Base-by-base conservation (phyloP, 2,329 filamentous ascomycete genomes). In the Beauveria rudraprayagi region DNA sequence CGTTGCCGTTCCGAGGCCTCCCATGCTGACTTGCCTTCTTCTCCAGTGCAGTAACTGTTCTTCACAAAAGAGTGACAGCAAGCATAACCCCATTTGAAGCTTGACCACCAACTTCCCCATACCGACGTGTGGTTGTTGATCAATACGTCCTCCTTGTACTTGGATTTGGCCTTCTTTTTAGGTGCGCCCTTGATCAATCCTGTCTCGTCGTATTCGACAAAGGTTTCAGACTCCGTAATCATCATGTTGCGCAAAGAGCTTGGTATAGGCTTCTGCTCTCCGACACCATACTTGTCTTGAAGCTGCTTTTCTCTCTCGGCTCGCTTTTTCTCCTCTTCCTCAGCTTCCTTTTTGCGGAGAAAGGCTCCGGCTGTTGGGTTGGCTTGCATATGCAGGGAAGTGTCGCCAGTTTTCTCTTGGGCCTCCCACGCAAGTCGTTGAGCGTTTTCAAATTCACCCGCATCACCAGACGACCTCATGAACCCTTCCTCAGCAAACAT, bases 41-140 rank as follows among this genome's bases (percentile, higher is more conserved):
- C 91, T 28, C 94, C 94, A 0, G 93, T 97, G 73, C 94, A 99
- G 70, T 97, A 99, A 69, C 92, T 96, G 75, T 99, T 97, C 76
- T 96, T 97, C 64, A 96, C 84, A 24, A 86, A 88, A 0, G 92
- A 96, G 72, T 95, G 92, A 78, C 94, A 99, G 74, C 94, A 99
- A 24, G 90, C 84, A 74, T 96, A 99, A 1, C 94, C 94, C 94
- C 94, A 99, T 74, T 88, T 84, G 76, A 97, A 97, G 70, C 91
- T 87, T 58, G 86, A 84, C 94, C 94, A 99, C 94, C 94, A 99
- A 69, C 92, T 96, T 54, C 94, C 94, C 90, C 92, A 99, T 3
- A 96, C 88, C 0, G 89, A 88, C 3, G 85, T 91, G 75, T 99
- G 94, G 70, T 99, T 99, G 77, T 96, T 93, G 72, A 89, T 83